A percentile compares a stretch with the other conserved stretches of the same genome.
Conservation (phyloP, 2,329 filamentous ascomycete genomes). For the Penicillium paneum region DNA sequence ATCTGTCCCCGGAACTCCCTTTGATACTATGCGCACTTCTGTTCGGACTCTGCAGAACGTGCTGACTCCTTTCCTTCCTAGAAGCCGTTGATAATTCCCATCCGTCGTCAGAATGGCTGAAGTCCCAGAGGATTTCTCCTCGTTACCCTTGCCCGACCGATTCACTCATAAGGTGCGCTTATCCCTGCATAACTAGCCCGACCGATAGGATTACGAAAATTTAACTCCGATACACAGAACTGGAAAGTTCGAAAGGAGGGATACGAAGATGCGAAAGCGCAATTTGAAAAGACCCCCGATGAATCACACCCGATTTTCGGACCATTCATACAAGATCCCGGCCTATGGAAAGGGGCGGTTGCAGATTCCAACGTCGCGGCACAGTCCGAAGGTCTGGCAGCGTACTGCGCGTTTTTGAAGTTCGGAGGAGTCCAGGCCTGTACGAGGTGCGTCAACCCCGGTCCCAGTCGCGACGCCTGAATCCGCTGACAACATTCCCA, state of each 20-base stretch:
- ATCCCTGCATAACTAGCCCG: neutral
- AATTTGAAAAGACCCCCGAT: conserved; percentile 79
- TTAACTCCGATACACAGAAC: conserved; percentile 49
- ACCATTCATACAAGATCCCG: conserved; percentile 79
- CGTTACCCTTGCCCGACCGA: conserved; percentile 42
- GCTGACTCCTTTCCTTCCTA: neutral
- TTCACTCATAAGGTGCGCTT: conserved; percentile 43
- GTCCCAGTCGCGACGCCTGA: neutral
- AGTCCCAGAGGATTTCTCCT: conserved; percentile 43
- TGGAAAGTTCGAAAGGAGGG: conserved; percentile 97
- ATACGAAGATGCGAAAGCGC: conserved; percentile 87
- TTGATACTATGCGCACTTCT: neutral
- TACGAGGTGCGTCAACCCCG: conserved; percentile 52
- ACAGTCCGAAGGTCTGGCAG: conserved; percentile 85
- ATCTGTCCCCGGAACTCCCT: neutral
- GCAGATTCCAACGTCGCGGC: conserved; percentile 95
- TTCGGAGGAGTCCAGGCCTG: conserved; percentile 79
- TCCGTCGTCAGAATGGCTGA: conserved; percentile 38
- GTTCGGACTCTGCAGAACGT: neutral
- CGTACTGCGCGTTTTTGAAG: conserved; percentile 88
- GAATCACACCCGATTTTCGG: conserved; percentile 82
- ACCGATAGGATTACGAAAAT: conserved; percentile 19
- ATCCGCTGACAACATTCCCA: conserved; percentile 3
- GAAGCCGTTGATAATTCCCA: neutral
- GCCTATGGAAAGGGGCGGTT: conserved; percentile 88